Percentiles rank a stretch among this genome's conserved stretches.
Conservation (phyloP, 768 basidiomycete species). For the Crucibulum laeve region DNA sequence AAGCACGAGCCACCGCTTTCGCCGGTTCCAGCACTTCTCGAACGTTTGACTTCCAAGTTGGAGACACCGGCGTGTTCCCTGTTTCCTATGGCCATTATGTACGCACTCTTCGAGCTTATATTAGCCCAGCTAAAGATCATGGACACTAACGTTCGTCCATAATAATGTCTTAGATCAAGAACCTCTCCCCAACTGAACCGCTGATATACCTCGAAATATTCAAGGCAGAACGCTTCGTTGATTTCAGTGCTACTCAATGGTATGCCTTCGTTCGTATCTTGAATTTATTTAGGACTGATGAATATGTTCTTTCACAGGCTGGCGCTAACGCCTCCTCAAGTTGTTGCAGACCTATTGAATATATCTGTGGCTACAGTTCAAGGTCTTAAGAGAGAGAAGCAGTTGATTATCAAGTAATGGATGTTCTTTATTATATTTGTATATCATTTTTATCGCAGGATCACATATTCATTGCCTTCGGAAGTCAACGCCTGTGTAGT, state of each 20-base stretch:
- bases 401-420: conserved; percentile 10
- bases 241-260: conserved; percentile 13
- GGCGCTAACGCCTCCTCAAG: conserved; percentile 11
- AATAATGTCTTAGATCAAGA: conserved; percentile 7
- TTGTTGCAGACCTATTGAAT: conserved; percentile 12
- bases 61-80: conserved; percentile 12
- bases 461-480: too few relatives aligned
- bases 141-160: neutral
- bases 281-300: neutral
- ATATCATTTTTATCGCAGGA: too few relatives aligned
- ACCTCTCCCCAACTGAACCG: conserved; percentile 12
- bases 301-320: conserved; percentile 2
- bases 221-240: conserved; percentile 10
- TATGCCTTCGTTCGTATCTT: neutral
- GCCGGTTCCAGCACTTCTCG: conserved; percentile 10
- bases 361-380: conserved; percentile 11
- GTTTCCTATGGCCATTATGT: conserved; percentile 13
- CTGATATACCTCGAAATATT: conserved; percentile 12
- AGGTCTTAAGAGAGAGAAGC: conserved; percentile 9
- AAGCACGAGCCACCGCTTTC: conserved; percentile 12
- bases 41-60: conserved; percentile 13
- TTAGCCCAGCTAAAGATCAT: neutral
- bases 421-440: too few relatives aligned
- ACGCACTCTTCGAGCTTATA: neutral
- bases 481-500: too few relatives aligned